phyloP scores from a whole-genome alignment of 805 yeast genomes.

The Zygotorulaspora florentina region DNA sequence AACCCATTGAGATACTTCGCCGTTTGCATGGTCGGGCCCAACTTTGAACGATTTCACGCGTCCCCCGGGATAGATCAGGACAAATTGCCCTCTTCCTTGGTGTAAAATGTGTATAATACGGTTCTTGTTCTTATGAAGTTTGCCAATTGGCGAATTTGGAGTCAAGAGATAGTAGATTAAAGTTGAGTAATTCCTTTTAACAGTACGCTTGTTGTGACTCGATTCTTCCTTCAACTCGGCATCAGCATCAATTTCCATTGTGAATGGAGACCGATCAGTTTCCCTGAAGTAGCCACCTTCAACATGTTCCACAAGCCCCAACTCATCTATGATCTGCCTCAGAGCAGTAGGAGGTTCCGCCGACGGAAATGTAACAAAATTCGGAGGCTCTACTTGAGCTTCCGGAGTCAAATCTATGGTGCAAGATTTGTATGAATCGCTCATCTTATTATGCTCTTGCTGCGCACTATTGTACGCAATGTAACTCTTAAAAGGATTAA shows the following conservation, averaged over 20 bases:
- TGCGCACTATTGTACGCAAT: too few relatives aligned
- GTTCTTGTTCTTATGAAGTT: slow-evolving; percentile 48
- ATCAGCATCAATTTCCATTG: slow-evolving; percentile 24
- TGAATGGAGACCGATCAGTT: slow-evolving; percentile 49
- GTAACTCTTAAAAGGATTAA: too few relatives aligned
- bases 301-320: slow-evolving; percentile 41
- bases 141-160: slow-evolving; percentile 48
- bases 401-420: slow-evolving; percentile 17
- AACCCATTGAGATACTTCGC: slow-evolving; percentile 57
- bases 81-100: slow-evolving; percentile 53
- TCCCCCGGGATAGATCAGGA: slow-evolving; percentile 50
- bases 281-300: slow-evolving; percentile 59
- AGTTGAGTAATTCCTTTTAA: slow-evolving; percentile 43
- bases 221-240: slow-evolving; percentile 5
- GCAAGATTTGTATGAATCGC: slow-evolving; percentile 6
- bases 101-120: slow-evolving; percentile 54
- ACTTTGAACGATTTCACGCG: slow-evolving; percentile 46
- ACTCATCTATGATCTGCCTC: slow-evolving; percentile 34
- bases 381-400: slow-evolving; percentile 14
- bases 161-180: slow-evolving; percentile 51
- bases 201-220: slow-evolving; percentile 6
- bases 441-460: not conserved
- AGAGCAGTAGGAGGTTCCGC: slow-evolving; percentile 25
- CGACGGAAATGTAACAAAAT: slow-evolving; percentile 20
- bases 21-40: slow-evolving; percentile 45